phyloP scores from a whole-genome alignment of 352 stramenopile genomes.

The Phytopythium helicoides region DNA sequence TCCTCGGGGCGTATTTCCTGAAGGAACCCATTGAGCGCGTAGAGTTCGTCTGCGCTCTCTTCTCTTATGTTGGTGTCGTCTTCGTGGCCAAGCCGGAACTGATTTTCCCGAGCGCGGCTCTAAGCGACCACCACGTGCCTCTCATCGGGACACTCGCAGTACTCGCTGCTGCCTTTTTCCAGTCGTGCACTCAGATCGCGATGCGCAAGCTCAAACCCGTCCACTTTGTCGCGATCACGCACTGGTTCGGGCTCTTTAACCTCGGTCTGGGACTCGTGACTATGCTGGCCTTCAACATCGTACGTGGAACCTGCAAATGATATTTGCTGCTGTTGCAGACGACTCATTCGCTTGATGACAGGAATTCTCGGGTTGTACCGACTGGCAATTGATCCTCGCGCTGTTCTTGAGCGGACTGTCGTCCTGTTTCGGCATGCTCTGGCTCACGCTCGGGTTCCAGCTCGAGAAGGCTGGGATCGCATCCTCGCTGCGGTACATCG shows the following conservation, averaged over 20 bases:
- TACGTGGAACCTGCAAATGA: too few species aligned
- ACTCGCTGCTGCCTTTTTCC: constrained; percentile 36
- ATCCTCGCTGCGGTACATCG: constrained; percentile 81
- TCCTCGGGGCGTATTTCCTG: constrained; percentile 43
- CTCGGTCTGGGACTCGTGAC: constrained; percentile 21
- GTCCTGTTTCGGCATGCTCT: constrained; percentile 64
- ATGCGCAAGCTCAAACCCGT: constrained; percentile 48
- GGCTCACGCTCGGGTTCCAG: constrained; percentile 81
- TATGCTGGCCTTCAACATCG: constrained; percentile 28
- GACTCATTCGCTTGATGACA: too few species aligned
- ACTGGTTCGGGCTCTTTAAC: constrained; percentile 40
- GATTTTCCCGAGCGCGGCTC: constrained; percentile 32
- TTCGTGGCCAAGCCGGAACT: constrained; percentile 59
- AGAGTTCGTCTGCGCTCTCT: constrained; percentile 41
- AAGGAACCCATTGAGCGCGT: constrained; percentile 40
- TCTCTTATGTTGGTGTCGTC: constrained; percentile 60
- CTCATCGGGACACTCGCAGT: constrained; percentile 36
- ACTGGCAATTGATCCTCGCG: constrained; percentile 33
- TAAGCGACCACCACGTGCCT: constrained; percentile 9
- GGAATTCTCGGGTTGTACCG: constrained; percentile 45
- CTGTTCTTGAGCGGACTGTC: constrained; percentile 62
- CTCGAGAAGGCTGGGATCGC: constrained; percentile 81
- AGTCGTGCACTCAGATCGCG: constrained; percentile 50
- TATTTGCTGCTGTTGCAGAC: too few species aligned
- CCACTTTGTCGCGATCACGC: constrained; percentile 28